phyloP scores from a whole-genome alignment of 306 rosid genomes.

The Quercus alba region DNA sequence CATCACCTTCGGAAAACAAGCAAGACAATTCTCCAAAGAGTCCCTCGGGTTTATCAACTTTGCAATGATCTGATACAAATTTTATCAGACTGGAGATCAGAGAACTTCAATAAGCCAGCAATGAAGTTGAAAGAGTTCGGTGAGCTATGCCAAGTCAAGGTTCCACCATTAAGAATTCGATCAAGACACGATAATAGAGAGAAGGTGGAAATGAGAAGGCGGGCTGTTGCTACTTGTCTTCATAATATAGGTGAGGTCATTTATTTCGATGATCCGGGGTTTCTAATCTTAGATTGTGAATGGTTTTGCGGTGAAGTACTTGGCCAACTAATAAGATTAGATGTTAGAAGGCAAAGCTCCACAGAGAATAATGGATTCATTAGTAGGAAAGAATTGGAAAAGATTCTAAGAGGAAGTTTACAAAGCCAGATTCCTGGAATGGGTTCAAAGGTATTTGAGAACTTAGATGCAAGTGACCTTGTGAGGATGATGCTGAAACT shows the following conservation, averaged over 20 bases:
- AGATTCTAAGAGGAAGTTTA: slow-evolving; percentile 69
- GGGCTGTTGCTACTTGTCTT: slow-evolving; percentile 74
- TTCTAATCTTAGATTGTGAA: slow-evolving; percentile 80
- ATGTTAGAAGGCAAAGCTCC: slow-evolving; percentile 51
- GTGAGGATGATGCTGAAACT: slow-evolving; percentile 97
- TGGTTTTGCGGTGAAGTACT: slow-evolving; percentile 93
- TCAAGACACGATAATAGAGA: slow-evolving; percentile 73
- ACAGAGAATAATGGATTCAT: slow-evolving; percentile 65
- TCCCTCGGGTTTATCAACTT: slow-evolving; percentile 83
- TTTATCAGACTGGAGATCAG: slow-evolving; percentile 84
- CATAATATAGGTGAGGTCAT: slow-evolving; percentile 88
- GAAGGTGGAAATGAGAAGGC: slow-evolving; percentile 64
- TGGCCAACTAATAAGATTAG: slow-evolving; percentile 73
- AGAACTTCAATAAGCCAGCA: slow-evolving; percentile 89
- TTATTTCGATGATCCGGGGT: slow-evolving; percentile 76
- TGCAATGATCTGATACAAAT: slow-evolving; percentile 79
- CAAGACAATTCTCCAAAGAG: slow-evolving; percentile 86
- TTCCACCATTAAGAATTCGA: slow-evolving; percentile 59
- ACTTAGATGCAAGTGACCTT: slow-evolving; percentile 76
- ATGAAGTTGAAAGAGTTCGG: slow-evolving; percentile 92
- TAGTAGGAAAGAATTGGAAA: slow-evolving; percentile 73
- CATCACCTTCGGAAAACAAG: slow-evolving; percentile 69
- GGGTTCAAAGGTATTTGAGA: slow-evolving; percentile 81
- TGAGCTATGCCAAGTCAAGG: slow-evolving; percentile 79
- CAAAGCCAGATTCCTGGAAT: slow-evolving; percentile 82